These are phyloP conservation scores for Calonectria henricotiae DNA, from an alignment of 2,329 filamentous ascomycete species.

Conservation along the genomic window DNA sequence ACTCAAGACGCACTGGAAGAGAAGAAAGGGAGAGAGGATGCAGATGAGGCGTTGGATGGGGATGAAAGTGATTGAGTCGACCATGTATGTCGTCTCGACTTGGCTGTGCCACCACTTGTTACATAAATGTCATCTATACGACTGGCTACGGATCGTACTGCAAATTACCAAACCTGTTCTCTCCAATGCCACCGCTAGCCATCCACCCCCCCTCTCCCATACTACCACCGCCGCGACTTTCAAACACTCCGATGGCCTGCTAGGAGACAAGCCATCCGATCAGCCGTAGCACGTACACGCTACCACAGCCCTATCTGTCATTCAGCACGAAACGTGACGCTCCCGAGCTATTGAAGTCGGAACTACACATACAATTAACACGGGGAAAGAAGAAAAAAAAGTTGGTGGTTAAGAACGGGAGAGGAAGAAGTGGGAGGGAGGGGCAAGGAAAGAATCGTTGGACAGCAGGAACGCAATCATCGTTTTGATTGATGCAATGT, in stretches of 20 bases:
- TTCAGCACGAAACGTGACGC: too few species aligned
- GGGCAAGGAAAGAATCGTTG: neutral
- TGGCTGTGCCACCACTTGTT: neutral
- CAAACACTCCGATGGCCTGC: too few species aligned
- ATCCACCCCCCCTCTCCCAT: too few species aligned
- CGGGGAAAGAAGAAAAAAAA: neutral
- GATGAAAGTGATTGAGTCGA: constrained; percentile 71
- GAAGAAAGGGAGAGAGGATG: constrained; percentile 65
- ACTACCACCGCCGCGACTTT: too few species aligned
- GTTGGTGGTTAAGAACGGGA: neutral
- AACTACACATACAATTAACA: too few species aligned
- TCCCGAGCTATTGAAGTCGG: too few species aligned
- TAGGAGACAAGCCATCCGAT: too few species aligned
- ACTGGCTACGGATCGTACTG: neutral
- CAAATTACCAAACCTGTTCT: neutral
- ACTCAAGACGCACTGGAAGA: constrained; percentile 71
- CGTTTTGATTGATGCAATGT: neutral
- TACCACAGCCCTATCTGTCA: too few species aligned
- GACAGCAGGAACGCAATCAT: constrained; percentile 1
- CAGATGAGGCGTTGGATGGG: constrained; percentile 76
- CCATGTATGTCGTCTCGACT: too few species aligned
- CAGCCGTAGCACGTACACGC: too few species aligned
- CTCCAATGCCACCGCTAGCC: neutral
- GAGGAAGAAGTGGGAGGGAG: neutral
- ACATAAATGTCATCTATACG: constrained; percentile 5